Conservation (phyloP, 176 grass and related monocot genomes). For the Ensete ventricosum region DNA sequence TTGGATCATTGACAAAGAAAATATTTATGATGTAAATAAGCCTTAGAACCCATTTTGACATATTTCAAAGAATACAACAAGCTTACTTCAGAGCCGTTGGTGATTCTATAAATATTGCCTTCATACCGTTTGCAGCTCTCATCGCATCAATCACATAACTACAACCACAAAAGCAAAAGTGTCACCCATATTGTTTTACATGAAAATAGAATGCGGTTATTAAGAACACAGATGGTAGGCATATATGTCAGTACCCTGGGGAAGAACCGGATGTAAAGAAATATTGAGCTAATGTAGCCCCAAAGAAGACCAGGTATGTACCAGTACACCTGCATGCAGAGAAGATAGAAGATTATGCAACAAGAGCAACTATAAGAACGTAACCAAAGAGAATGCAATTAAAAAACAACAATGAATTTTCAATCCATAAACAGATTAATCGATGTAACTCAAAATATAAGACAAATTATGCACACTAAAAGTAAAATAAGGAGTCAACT, state of each 20-base stretch:
- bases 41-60: background rate
- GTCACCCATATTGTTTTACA: too few relatives aligned
- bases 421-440: background rate
- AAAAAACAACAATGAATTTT: background rate
- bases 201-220: background rate
- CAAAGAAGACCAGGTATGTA: conserved; percentile 49
- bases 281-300: conserved; percentile 57
- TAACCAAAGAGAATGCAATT: background rate
- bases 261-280: conserved; percentile 70
- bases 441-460: background rate
- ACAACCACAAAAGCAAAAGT: background rate
- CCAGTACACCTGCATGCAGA: conserved; percentile 59
- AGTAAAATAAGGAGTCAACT: too few relatives aligned
- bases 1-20: conserved; percentile 67
- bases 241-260: conserved; percentile 49
- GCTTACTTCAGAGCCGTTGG: conserved; percentile 59
- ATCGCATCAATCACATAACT: conserved; percentile 73
- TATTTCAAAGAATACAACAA: conserved; percentile 23
- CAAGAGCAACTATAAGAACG: background rate
- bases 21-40: background rate
- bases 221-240: conserved; percentile 3
- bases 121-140: conserved; percentile 38
- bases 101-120: conserved; percentile 64
- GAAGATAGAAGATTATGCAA: background rate
- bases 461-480: too few relatives aligned